These are phyloP conservation scores for Emmonsiellopsis sp. DNA, from an alignment of 2,329 filamentous ascomycete genomes.

Conservation along the genomic window DNA sequence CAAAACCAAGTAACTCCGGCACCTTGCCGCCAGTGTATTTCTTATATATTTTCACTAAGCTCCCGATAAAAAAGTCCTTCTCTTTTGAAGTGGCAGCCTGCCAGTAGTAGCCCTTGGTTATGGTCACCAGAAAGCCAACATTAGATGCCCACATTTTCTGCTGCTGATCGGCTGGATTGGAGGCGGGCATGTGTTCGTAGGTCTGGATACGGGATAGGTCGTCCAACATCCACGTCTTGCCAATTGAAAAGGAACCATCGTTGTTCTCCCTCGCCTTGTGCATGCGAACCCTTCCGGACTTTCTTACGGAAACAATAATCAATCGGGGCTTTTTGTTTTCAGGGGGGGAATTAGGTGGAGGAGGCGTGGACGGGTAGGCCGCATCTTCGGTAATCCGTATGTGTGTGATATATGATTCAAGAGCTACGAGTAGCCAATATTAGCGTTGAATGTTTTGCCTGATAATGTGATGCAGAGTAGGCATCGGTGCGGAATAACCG, in stretches of 20 bases:
- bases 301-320: conserved; percentile 87
- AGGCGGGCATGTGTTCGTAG: conserved; percentile 55
- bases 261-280: conserved; percentile 95
- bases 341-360: conserved; percentile 66
- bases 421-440: conserved; percentile 26
- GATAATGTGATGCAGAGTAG: neutral
- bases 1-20: conserved; percentile 75
- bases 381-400: conserved; percentile 85
- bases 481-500: neutral
- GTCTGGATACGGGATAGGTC: conserved; percentile 78
- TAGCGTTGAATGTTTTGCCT: conserved; percentile 8
- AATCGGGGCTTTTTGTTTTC: conserved; percentile 78
- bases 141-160: conserved; percentile 69
- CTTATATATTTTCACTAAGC: conserved; percentile 87
- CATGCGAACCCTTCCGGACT: conserved; percentile 84
- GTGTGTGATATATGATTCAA: conserved; percentile 98
- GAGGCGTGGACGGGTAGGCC: conserved; percentile 69
- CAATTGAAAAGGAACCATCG: conserved; percentile 91
- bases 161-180: conserved; percentile 51
- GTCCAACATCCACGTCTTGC: conserved; percentile 96
- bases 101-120: conserved; percentile 97
- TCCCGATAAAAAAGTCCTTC: conserved; percentile 97
- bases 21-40: conserved; percentile 87
- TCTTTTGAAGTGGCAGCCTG: conserved; percentile 87
- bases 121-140: conserved; percentile 75